A percentile compares a stretch with the other conserved stretches of the same genome.
These are phyloP conservation scores for Hanseniaspora occidentalis DNA, from an alignment of 805 yeast genomes.

Conservation along the genomic window DNA sequence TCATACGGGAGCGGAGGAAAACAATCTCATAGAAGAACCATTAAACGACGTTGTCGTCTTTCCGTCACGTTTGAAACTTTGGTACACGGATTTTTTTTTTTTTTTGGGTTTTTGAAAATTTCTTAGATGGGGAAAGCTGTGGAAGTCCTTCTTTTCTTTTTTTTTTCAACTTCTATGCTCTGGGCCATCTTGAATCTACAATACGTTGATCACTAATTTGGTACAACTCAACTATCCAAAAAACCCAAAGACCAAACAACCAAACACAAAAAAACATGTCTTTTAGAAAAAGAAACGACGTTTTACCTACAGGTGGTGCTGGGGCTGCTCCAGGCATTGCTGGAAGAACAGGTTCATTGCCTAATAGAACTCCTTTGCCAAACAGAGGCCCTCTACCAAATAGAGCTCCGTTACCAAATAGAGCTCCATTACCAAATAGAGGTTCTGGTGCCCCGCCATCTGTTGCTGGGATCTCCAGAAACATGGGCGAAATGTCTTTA, in stretches of 20 bases:
- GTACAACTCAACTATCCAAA: no score
- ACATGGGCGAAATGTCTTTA: constrained; percentile 8
- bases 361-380: constrained; percentile 5
- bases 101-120: no score
- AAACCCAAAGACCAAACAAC: background rate
- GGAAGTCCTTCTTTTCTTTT: constrained; percentile 1
- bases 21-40: no score
- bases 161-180: background rate
- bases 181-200: background rate
- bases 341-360: constrained; percentile 1
- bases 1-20: no score
- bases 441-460: constrained; percentile 1
- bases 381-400: constrained; percentile 13
- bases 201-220: no score
- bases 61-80: no score
- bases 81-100: no score
- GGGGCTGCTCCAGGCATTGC: constrained; percentile 1
- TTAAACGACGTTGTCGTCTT: no score
- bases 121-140: no score
- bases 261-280: constrained; percentile 30
- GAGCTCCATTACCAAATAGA: constrained; percentile 10
- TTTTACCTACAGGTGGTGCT: constrained; percentile 15
- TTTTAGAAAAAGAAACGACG: constrained; percentile 46
- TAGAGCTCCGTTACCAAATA: constrained; percentile 2
- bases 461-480: background rate